Evolutionary conservation across 2,329 filamentous ascomycete genomes (phyloP).

Genomic region (Botrytis fragariae): DNA sequence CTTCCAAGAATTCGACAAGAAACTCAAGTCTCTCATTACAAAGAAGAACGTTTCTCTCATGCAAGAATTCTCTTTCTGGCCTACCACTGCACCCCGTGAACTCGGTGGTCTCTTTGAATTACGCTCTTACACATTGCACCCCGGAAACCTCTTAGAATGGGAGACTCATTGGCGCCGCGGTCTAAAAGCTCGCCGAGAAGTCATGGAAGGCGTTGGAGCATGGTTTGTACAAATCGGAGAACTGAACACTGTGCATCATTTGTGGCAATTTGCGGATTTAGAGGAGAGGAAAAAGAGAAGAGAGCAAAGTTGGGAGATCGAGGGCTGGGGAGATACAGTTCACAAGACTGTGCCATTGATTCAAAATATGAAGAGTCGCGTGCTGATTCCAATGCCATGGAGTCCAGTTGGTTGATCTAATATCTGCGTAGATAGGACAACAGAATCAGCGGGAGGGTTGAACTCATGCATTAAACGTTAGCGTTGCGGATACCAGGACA

Average conservation of each 20-base stretch:
- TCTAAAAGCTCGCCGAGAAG: slow-evolving; percentile 83
- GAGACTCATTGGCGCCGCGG: slow-evolving; percentile 97
- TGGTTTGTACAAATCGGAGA: slow-evolving; percentile 99
- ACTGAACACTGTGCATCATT: slow-evolving; percentile 93
- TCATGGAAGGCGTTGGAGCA: slow-evolving; percentile 97
- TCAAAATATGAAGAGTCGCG: slow-evolving; percentile 91
- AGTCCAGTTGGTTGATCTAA: slow-evolving; percentile 67
- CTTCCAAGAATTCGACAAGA: slow-evolving; percentile 77
- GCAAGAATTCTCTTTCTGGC: slow-evolving; percentile 99
- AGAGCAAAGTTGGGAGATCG: slow-evolving; percentile 92
- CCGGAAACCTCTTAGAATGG: slow-evolving; percentile 95
- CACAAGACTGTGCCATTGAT: slow-evolving; percentile 98
- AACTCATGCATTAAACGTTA: not conserved
- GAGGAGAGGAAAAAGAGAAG: slow-evolving; percentile 87
- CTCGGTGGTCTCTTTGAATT: slow-evolving; percentile 94
- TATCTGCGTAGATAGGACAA: not conserved
- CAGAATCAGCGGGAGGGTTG: not conserved
- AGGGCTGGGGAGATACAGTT: slow-evolving; percentile 95
- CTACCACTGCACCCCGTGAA: slow-evolving; percentile 83
- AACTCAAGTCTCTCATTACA: slow-evolving; percentile 81
- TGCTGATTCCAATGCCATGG: slow-evolving; percentile 94
- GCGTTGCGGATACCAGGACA: slow-evolving; percentile 8
- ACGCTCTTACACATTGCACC: slow-evolving; percentile 92
- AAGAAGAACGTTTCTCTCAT: slow-evolving; percentile 88
- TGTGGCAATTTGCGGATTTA: slow-evolving; percentile 97